phyloP scores from a whole-genome alignment of 177 flowering plant genomes.

The Vitis hybrid region DNA sequence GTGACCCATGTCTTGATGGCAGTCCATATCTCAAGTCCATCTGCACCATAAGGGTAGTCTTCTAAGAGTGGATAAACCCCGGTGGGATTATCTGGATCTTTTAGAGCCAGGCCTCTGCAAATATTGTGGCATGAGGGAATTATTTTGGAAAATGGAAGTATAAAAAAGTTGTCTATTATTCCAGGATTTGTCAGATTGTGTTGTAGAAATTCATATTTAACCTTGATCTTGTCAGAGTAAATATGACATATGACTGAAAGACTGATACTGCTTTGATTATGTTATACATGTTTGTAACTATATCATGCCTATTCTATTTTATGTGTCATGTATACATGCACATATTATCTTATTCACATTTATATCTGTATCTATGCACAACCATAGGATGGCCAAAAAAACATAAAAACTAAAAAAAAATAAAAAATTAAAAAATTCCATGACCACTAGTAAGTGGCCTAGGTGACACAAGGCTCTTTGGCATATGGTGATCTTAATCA shows the following conservation, averaged over 20 bases:
- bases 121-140: neutral
- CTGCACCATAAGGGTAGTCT: constrained; percentile 41
- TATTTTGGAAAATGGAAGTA: neutral
- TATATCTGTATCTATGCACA: too few species aligned
- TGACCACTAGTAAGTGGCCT: too few species aligned
- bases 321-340: too few species aligned
- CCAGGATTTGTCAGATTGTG: neutral
- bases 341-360: too few species aligned
- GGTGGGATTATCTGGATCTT: constrained; percentile 14
- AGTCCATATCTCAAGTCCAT: constrained; percentile 40
- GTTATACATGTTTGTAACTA: too few species aligned
- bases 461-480: too few species aligned
- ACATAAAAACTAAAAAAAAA: too few species aligned
- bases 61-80: constrained; percentile 25
- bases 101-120: constrained; percentile 28
- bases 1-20: constrained; percentile 38
- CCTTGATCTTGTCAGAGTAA: neutral
- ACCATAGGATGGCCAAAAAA: too few species aligned
- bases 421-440: too few species aligned
- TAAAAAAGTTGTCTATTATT: neutral
- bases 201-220: neutral
- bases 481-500: too few species aligned
- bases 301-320: too few species aligned
- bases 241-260: neutral
- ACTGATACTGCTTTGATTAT: too few species aligned